Base-by-base conservation (phyloP, 1,284 basidiomycete species). In the Bjerkandera adusta region DNA sequence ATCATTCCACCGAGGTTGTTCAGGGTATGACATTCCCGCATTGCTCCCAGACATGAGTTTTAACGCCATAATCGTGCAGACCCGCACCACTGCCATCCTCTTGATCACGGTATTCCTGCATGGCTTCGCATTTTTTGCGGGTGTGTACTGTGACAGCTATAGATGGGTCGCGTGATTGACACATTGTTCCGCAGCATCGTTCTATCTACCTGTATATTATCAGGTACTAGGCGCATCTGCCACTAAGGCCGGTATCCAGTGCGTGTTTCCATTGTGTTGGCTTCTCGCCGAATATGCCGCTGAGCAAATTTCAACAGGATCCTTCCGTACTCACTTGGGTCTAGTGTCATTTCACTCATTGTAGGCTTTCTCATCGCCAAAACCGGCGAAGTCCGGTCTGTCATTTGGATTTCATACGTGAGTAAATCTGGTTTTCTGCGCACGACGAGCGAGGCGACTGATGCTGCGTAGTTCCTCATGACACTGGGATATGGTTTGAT, bases 1-100 rank as follows among this genome's bases (percentile, higher is more conserved):
- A 89, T 94, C 52, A 69, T 95, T 8, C 87, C 89, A 3, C 79
- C 86, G 5, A 75, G 88, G 5, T 60, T 92, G 27, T 90, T 92
- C 69, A 76, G 75, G 64, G 82, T 78, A 57, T 34, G 67, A 34
- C 3, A 13, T 13, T 34, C 13, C 5, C 26, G 1, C 24, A 8
- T 8, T 20, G 15, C 8, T 29, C 12, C 10, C 13, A 34, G 13
- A 16, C 34, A 32, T 46, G 11, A 16, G 27, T 20, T 32, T 16
- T 30, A 45, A 21, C 7, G 2, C 27, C 11, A 37, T 34, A 21
- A 4, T 4, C 5, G 34, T 27, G 16, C 49, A 85, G 76, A 89
- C 85, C 2, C 76, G 88, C n/a, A 92, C 89, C 2, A 88, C 88
- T 0, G 71, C 68, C 1, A 69, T 85, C 22, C 64, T 90, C 26